phyloP scores from a whole-genome alignment of 2,329 filamentous ascomycete genomes.

The Colletotrichum sansevieriae region DNA sequence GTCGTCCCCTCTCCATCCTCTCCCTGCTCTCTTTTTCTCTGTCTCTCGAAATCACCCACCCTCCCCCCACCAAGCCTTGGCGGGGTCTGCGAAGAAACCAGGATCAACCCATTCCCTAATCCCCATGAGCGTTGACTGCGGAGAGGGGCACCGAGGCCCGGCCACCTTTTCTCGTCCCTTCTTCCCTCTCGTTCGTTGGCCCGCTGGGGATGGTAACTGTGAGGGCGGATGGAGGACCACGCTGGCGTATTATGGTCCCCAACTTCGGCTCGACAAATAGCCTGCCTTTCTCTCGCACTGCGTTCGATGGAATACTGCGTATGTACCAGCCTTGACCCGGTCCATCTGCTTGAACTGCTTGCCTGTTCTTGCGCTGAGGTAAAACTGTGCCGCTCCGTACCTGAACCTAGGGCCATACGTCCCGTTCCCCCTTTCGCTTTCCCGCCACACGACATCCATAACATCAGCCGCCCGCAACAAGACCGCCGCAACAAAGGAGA shows the following conservation, averaged over 20 bases:
- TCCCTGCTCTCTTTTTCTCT: too few species aligned
- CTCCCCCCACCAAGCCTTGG: slow-evolving; percentile 4
- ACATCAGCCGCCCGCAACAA: not conserved
- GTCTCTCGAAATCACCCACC: not conserved
- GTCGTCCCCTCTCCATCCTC: not conserved
- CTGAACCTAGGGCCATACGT: not conserved
- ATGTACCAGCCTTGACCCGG: slow-evolving; percentile 33
- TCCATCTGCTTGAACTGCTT: slow-evolving; percentile 16
- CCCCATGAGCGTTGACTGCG: slow-evolving; percentile 36
- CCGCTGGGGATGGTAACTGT: not conserved
- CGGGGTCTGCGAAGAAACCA: slow-evolving; percentile 26
- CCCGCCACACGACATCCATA: slow-evolving; percentile 1
- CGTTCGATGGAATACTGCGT: not conserved
- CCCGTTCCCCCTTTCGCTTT: not conserved
- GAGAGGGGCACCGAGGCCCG: slow-evolving; percentile 35
- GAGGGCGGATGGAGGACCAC: not conserved
- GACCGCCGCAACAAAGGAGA: not conserved
- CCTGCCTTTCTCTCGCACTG: slow-evolving; percentile 8
- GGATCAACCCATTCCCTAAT: slow-evolving; percentile 34
- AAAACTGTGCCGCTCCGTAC: slow-evolving; percentile 12
- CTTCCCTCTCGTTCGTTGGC: slow-evolving; percentile 25
- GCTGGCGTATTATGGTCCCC: slow-evolving; percentile 32
- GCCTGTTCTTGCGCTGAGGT: not conserved
- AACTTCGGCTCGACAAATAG: slow-evolving; percentile 19
- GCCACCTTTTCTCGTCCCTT: slow-evolving; percentile 15